A percentile compares a stretch with the other conserved stretches of the same genome.
Conservation (phyloP, 805 yeast species). For the Hermanozyma aechmeae region DNA sequence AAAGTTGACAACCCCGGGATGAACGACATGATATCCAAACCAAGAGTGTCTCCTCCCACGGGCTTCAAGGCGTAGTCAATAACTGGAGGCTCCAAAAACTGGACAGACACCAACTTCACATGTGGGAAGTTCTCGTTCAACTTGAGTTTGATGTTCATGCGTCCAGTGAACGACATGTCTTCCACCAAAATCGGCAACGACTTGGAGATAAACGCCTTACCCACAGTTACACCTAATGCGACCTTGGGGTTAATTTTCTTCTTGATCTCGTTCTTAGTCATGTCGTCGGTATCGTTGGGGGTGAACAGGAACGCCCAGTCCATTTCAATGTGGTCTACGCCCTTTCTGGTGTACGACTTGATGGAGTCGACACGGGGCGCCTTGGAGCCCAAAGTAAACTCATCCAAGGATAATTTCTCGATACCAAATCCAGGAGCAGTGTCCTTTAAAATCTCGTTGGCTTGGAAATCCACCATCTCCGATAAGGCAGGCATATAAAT, state of each 20-base stretch:
- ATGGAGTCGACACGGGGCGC: constrained; percentile 69
- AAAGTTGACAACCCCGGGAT: constrained; percentile 72
- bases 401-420: constrained; percentile 62
- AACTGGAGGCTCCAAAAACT: constrained; percentile 67
- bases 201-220: constrained; percentile 73
- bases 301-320: constrained; percentile 77
- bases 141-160: constrained; percentile 53
- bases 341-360: constrained; percentile 63
- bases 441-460: constrained; percentile 60
- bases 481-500: constrained; percentile 82
- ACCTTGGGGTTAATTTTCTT: constrained; percentile 72
- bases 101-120: constrained; percentile 60
- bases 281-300: constrained; percentile 74
- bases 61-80: constrained; percentile 79
- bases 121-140: constrained; percentile 68
- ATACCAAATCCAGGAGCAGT: constrained; percentile 80
- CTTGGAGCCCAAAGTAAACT: constrained; percentile 73
- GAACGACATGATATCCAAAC: constrained; percentile 75
- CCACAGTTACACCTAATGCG: constrained; percentile 71
- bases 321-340: constrained; percentile 64
- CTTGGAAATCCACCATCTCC: constrained; percentile 60
- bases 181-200: constrained; percentile 72
- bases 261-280: constrained; percentile 68
- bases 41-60: constrained; percentile 83
- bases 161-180: constrained; percentile 68